A percentile compares a stretch with the other conserved stretches of the same genome.
Conservation (phyloP, 768 basidiomycete genomes). For the Rhodotorula diobovata region DNA sequence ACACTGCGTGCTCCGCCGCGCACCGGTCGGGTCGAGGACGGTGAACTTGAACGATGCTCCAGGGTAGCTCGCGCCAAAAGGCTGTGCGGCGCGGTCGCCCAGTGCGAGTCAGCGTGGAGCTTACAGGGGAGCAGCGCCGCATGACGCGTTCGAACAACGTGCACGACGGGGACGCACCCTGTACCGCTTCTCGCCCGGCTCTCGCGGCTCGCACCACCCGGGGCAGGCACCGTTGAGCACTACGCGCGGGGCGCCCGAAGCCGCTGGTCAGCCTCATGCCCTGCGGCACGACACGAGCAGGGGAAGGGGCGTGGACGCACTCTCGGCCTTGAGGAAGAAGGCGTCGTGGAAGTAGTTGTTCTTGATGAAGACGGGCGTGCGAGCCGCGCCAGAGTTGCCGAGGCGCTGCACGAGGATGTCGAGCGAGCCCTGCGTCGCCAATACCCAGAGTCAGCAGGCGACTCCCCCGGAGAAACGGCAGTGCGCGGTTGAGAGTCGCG, state of each 20-base stretch:
- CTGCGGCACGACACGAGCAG: too few species aligned
- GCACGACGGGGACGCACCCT: conserved; percentile 56
- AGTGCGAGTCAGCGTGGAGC: too few species aligned
- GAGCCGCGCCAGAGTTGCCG: conserved; percentile 54
- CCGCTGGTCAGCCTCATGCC: too few species aligned
- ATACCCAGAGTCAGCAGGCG: neutral
- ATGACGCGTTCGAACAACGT: too few species aligned
- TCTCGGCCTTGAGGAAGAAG: conserved; percentile 86
- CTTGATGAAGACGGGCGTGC: conserved; percentile 68
- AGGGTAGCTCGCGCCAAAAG: conserved; percentile 87
- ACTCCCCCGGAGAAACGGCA: too few species aligned
- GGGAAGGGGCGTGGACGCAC: conserved; percentile 49
- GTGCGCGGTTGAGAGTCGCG: too few species aligned
- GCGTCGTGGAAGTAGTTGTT: conserved; percentile 99
- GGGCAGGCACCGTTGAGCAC: conserved; percentile 90
- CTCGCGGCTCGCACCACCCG: conserved; percentile 64
- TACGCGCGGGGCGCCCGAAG: conserved; percentile 43
- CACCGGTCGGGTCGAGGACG: conserved; percentile 82
- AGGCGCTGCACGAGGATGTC: conserved; percentile 88
- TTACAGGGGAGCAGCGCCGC: too few species aligned
- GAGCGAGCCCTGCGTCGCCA: conserved; percentile 63
- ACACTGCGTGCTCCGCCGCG: conserved; percentile 86
- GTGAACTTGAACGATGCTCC: conserved; percentile 97
- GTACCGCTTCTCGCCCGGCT: conserved; percentile 60
- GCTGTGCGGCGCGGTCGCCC: conserved; percentile 54